Percentiles rank a stretch among this genome's conserved stretches.
phyloP scores from a whole-genome alignment of 2,329 filamentous ascomycete genomes.

The Epichloe gansuensis region DNA sequence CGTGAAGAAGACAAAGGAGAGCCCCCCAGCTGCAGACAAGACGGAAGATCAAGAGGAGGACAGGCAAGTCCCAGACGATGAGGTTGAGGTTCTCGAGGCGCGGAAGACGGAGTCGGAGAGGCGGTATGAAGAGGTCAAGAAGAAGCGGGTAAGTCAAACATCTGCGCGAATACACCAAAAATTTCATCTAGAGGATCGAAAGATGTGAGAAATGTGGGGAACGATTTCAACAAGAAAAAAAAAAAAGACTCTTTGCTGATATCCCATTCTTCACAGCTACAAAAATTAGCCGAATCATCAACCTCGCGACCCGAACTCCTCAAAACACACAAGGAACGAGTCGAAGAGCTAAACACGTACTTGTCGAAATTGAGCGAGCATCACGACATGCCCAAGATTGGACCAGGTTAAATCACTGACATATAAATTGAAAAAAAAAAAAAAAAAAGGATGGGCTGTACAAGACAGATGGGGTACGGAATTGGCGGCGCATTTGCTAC shows the following conservation, averaged over 20 bases:
- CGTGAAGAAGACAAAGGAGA: conserved; percentile 1
- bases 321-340: conserved; percentile 93
- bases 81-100: conserved; percentile 16
- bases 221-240: no score
- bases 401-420: conserved; percentile 35
- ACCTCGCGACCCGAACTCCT: conserved; percentile 57
- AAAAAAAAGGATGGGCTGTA: neutral
- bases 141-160: conserved; percentile 54
- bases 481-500: neutral
- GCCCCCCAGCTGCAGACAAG: conserved; percentile 8
- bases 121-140: conserved; percentile 65
- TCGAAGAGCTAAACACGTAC: conserved; percentile 92
- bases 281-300: conserved; percentile 58
- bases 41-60: conserved; percentile 16
- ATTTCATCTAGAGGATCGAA: no score
- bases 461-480: neutral
- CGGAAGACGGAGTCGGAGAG: conserved; percentile 76
- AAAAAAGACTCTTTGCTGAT: no score
- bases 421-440: neutral
- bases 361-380: conserved; percentile 87
- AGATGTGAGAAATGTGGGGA: no score
- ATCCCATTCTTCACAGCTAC: conserved; percentile 41
- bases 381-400: conserved; percentile 80
- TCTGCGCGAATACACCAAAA: no score
- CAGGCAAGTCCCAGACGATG: conserved; percentile 20